Evolutionary conservation across 768 basidiomycete species (phyloP).

Genomic region (Mycena crocata): DNA sequence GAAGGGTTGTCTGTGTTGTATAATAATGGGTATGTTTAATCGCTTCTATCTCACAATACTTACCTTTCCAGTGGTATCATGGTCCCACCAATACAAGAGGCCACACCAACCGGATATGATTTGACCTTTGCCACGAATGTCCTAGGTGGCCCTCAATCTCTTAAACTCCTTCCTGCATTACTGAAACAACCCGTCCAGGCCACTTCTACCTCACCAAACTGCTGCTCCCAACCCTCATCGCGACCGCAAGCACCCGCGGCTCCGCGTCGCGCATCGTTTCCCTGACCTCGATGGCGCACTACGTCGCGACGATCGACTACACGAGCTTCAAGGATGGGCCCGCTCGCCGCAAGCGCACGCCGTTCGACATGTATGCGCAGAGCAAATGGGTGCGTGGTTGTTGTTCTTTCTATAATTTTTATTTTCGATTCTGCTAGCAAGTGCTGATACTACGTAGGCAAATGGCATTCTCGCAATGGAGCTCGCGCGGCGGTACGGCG

Average conservation of each 20-base stretch:
- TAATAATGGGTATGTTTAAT: constrained; percentile 20
- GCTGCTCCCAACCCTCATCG: constrained; percentile 60
- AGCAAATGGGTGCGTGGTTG: constrained; percentile 61
- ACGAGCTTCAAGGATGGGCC: constrained; percentile 53
- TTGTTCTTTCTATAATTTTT: neutral
- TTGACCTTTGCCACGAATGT: constrained; percentile 70
- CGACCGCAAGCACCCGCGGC: constrained; percentile 45
- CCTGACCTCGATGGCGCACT: constrained; percentile 54
- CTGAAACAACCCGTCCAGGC: constrained; percentile 41
- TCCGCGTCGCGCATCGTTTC: constrained; percentile 61
- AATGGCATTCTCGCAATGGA: constrained; percentile 58
- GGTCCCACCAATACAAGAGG: constrained; percentile 48
- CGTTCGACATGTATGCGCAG: constrained; percentile 44
- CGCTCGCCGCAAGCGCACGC: constrained; percentile 36
- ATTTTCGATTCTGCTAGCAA: no score
- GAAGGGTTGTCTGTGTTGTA: constrained; percentile 21
- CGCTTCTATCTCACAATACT: neutral
- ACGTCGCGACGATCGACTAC: constrained; percentile 50
- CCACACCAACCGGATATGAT: constrained; percentile 64
- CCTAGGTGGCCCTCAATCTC: constrained; percentile 47
- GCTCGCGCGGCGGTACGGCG: constrained; percentile 58
- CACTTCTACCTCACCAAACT: constrained; percentile 63
- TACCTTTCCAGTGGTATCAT: constrained; percentile 58
- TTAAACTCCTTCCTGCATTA: neutral
- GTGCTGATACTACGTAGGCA: constrained; percentile 54